Evolutionary conservation across 495 filamentous ascomycete genomes (phyloP).

Genomic region (Xeromyces bisporus): DNA sequence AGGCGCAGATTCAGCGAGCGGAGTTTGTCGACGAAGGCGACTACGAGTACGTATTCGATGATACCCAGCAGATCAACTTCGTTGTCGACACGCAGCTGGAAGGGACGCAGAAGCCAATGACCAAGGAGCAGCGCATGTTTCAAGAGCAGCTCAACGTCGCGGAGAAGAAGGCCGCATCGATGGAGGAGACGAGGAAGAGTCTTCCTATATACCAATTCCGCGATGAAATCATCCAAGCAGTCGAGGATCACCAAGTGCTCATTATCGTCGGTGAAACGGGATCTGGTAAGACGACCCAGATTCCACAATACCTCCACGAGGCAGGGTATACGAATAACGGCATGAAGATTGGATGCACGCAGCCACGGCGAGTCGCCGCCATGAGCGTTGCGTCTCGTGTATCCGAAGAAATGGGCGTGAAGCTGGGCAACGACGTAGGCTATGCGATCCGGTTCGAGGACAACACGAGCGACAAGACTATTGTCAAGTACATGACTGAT

Average conservation of each 20-base stretch:
- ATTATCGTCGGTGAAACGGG: constrained; percentile 83
- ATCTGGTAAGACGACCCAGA: constrained; percentile 78
- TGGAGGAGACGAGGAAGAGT: constrained; percentile 82
- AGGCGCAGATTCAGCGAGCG: constrained; percentile 60
- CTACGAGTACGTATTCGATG: constrained; percentile 91
- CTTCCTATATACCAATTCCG: constrained; percentile 80
- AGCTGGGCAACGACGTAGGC: constrained; percentile 86
- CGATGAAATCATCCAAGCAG: constrained; percentile 55
- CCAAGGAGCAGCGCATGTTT: constrained; percentile 60
- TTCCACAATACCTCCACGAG: constrained; percentile 73
- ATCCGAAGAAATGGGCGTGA: constrained; percentile 92
- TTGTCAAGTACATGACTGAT: constrained; percentile 99
- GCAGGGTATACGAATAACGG: constrained; percentile 74
- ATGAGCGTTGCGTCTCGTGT: constrained; percentile 99
- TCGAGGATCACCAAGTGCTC: constrained; percentile 64
- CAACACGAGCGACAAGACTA: constrained; percentile 73
- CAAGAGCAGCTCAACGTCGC: constrained; percentile 70
- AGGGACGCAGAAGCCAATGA: constrained; percentile 50
- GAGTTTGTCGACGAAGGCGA: constrained; percentile 71
- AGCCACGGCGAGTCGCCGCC: constrained; percentile 91
- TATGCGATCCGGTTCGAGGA: constrained; percentile 99
- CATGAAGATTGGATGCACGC: constrained; percentile 38
- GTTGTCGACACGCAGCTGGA: constrained; percentile 55
- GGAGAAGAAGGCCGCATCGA: constrained; percentile 67
- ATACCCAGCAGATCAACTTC: constrained; percentile 75